Evolutionary conservation across 768 basidiomycete species (phyloP), one percentile per base, ranked within the genome.

Genomic region (Austroboletus eburneus): DNA sequence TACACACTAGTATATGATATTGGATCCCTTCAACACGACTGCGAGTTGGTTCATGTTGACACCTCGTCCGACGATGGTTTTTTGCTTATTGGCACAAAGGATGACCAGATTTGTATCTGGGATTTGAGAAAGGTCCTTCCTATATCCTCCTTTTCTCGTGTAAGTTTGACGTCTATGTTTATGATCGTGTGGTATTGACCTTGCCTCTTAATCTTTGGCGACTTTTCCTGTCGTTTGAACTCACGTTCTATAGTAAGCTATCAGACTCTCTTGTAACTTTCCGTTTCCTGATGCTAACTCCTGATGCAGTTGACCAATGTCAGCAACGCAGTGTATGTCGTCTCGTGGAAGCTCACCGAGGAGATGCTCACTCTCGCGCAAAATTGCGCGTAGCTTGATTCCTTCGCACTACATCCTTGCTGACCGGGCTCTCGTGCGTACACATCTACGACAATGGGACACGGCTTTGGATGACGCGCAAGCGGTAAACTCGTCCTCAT

Each of bases 41-140:
- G 39, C 13, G 58, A 51, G 13, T 30, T 61, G 3, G 17, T 49
- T n/a, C 49, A 53, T 20, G 55, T 29, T 1, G 46, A 42, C 2
- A 18, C 60, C 32, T 59, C 57, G 14, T 36, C 23, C 7, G 57
- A 60, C 4, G 55, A 60, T 33, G 7, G n/a, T 13, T 20, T 13
- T 9, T 34, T 59, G 27, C 47, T 49, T 20, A 45, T 20, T 16
- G 42, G 30, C 14, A 9, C 46, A 12, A 45, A 49, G 27, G 38
- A 60, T 3, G 48, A 51, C 13, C 27, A 20, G 24, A 23, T 51
- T 33, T 39, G 9, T 4, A 18, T 60, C n/a, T 57, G 58, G 55
- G 39, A 60, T 21, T 43, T 59, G 8, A 46, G 22, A 22, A 24
- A 39, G 12, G 10, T 24, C 10, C 55, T 59, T 36, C 51, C 36